Evolutionary conservation across 1,139 yeast genomes (phyloP).

Genomic region (Pneumocystis carinii): DNA sequence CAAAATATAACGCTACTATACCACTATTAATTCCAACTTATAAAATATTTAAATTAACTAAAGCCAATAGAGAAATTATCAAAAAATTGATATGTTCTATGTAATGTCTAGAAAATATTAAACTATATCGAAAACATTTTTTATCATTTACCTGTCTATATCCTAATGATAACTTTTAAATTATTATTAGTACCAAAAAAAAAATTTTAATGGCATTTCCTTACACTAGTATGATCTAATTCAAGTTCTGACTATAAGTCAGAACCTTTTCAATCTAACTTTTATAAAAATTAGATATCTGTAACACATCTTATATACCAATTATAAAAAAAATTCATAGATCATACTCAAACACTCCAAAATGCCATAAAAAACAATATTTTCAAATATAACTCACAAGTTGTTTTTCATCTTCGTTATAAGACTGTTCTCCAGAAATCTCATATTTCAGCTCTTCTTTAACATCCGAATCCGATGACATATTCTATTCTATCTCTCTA

Average conservation of each 20-base stretch:
- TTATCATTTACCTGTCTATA: background rate
- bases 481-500: no score
- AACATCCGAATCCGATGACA: no score
- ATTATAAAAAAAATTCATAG: background rate
- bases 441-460: background rate
- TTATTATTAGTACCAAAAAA: background rate
- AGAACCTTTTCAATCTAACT: background rate
- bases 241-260: background rate
- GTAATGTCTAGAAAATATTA: background rate
- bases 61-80: slow-evolving; percentile 20
- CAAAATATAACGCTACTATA: slow-evolving; percentile 16
- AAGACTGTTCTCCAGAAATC: background rate
- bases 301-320: background rate
- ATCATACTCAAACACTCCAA: background rate
- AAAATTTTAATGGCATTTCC: background rate
- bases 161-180: slow-evolving; percentile 6
- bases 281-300: background rate
- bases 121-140: slow-evolving; percentile 1
- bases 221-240: background rate
- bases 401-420: background rate
- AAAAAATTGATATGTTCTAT: slow-evolving; percentile 16
- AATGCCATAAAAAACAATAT: background rate
- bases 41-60: background rate
- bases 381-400: background rate
- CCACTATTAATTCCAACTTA: background rate